Evolutionary conservation across 2,329 filamentous ascomycete genomes (phyloP).

Genomic region (Acephala macrosclerotiorum): DNA sequence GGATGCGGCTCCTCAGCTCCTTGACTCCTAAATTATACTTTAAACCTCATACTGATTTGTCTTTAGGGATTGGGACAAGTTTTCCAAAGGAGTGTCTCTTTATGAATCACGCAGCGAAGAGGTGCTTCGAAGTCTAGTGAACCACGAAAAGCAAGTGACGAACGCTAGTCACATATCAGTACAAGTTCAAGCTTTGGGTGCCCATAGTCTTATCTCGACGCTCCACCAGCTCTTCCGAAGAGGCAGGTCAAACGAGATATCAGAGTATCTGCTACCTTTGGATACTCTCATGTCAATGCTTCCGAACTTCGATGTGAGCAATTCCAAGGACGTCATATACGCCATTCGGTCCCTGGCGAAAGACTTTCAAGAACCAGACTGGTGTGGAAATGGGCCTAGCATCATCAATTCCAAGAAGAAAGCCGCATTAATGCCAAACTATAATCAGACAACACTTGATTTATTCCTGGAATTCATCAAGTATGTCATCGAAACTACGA

Average conservation of each 20-base stretch:
- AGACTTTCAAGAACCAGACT: conserved; percentile 1
- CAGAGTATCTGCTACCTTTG: background rate
- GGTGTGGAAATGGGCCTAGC: background rate
- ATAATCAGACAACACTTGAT: background rate
- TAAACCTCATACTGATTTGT: no score
- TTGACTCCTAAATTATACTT: no score
- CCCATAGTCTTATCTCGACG: background rate
- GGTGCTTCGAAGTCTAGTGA: background rate
- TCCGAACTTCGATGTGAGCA: background rate
- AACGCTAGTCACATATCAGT: background rate
- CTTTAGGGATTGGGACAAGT: background rate
- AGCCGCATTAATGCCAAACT: background rate
- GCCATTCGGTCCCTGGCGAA: background rate
- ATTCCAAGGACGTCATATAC: background rate
- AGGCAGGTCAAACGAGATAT: background rate
- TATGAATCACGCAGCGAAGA: background rate
- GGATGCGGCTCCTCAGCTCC: no score
- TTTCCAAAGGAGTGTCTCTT: background rate
- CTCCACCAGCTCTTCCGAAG: background rate
- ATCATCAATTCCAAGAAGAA: background rate
- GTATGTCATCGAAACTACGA: background rate
- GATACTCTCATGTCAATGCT: conserved; percentile 1
- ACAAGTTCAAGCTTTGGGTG: background rate
- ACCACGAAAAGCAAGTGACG: background rate
- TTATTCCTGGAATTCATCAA: background rate